Evolutionary conservation across 352 stramenopile species (phyloP).

Genomic region (Pythium periplocum): DNA sequence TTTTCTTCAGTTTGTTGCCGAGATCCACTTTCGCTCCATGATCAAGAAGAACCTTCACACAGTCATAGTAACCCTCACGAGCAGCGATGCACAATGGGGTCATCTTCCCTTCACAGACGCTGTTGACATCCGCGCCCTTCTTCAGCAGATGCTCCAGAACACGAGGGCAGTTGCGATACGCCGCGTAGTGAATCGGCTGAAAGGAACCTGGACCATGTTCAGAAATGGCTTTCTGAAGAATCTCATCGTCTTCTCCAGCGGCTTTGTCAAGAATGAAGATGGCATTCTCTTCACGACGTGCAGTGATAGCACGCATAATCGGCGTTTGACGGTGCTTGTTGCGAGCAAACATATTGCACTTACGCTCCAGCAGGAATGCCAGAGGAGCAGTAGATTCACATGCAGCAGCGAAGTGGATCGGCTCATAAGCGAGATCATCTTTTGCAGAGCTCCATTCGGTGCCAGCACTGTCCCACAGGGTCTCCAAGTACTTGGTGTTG

Average conservation of each 20-base stretch:
- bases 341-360: slow-evolving; percentile 44
- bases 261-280: slow-evolving; percentile 59
- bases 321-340: slow-evolving; percentile 62
- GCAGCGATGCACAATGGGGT: slow-evolving; percentile 58
- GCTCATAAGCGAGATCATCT: slow-evolving; percentile 52
- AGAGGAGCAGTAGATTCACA: slow-evolving; percentile 50
- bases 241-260: slow-evolving; percentile 25
- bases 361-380: slow-evolving; percentile 51
- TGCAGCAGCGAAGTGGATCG: slow-evolving; percentile 61
- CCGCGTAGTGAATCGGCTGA: slow-evolving; percentile 62
- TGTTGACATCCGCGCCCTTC: slow-evolving; percentile 50
- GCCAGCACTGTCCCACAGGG: slow-evolving; percentile 48
- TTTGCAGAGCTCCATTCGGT: slow-evolving; percentile 47
- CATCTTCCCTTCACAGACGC: slow-evolving; percentile 37
- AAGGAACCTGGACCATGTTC: slow-evolving; percentile 45
- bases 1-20: slow-evolving; percentile 75
- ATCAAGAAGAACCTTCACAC: slow-evolving; percentile 41
- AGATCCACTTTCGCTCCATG: slow-evolving; percentile 53
- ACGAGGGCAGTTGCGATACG: slow-evolving; percentile 29
- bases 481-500: slow-evolving; percentile 55
- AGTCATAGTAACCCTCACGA: slow-evolving; percentile 49
- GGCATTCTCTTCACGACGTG: slow-evolving; percentile 45
- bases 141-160: slow-evolving; percentile 47
- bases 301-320: slow-evolving; percentile 47
- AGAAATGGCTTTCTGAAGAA: slow-evolving; percentile 28